Evolutionary conservation across 2,329 filamentous ascomycete species (phyloP).

Genomic region (Verticillium nonalfalfae): DNA sequence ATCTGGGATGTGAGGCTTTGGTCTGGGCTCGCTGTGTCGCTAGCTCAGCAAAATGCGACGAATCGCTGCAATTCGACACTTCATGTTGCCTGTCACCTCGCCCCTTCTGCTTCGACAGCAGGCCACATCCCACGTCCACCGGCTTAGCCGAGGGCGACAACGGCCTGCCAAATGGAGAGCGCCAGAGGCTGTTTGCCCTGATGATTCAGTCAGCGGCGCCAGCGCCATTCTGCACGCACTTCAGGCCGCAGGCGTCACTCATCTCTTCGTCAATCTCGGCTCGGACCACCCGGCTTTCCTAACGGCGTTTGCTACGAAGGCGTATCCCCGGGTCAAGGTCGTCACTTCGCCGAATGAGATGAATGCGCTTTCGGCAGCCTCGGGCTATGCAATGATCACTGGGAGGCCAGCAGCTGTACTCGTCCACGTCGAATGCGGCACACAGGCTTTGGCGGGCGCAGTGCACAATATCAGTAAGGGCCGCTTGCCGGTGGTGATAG

Average conservation of each 20-base stretch:
- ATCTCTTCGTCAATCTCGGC: constrained; percentile 48
- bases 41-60: no score
- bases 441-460: constrained; percentile 16
- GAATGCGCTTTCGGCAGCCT: constrained; percentile 15
- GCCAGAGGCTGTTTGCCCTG: no score
- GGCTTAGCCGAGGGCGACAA: no score
- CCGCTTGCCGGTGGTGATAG: constrained; percentile 26
- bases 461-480: constrained; percentile 20
- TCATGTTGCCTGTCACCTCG: no score
- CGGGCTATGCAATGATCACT: constrained; percentile 20
- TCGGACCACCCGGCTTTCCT: constrained; percentile 34
- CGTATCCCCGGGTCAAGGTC: constrained; percentile 14
- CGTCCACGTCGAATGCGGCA: constrained; percentile 21
- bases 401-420: constrained; percentile 15
- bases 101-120: no score
- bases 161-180: no score
- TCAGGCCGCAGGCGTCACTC: constrained; percentile 48
- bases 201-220: not conserved
- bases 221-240: constrained; percentile 59
- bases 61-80: no score
- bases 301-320: constrained; percentile 18
- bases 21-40: no score
- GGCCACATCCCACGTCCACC: no score
- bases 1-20: no score
- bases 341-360: constrained; percentile 25